phyloP scores from a whole-genome alignment of 192 early-diverging fungal species.

The Phycomyces blakesleeanus region DNA sequence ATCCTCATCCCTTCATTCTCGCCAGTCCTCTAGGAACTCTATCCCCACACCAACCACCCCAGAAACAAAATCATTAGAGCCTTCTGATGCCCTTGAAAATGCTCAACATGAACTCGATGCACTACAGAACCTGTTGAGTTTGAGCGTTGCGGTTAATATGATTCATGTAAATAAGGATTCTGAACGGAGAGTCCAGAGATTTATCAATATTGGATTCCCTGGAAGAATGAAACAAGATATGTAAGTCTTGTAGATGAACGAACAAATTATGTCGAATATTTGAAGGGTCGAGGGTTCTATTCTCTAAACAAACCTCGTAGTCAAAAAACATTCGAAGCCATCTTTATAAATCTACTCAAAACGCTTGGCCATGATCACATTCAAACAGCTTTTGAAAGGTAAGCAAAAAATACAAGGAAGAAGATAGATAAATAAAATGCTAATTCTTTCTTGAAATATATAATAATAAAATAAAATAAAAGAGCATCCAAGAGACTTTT shows the following conservation, averaged over 20 bases:
- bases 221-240: conserved; percentile 54
- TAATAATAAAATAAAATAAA: background rate
- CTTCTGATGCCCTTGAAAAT: conserved; percentile 53
- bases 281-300: too few relatives aligned
- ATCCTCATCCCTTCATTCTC: too few relatives aligned
- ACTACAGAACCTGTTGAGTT: conserved; percentile 61
- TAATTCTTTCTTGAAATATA: background rate
- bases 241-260: too few relatives aligned
- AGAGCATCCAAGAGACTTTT: conserved; percentile 48
- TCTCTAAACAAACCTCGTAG: conserved; percentile 40
- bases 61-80: conserved; percentile 21
- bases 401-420: background rate
- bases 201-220: conserved; percentile 53
- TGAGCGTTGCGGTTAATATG: conserved; percentile 84
- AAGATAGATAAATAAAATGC: too few relatives aligned
- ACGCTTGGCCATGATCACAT: conserved; percentile 72
- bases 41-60: conserved; percentile 19
- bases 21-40: conserved; percentile 5
- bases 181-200: conserved; percentile 54
- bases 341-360: conserved; percentile 73
- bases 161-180: conserved; percentile 88
- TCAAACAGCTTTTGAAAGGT: conserved; percentile 62
- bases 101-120: conserved; percentile 46
- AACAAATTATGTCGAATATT: too few relatives aligned
- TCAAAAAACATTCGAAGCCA: conserved; percentile 67